Conservation (phyloP, 2,329 filamentous ascomycete species). For the Xylaria sp. region DNA sequence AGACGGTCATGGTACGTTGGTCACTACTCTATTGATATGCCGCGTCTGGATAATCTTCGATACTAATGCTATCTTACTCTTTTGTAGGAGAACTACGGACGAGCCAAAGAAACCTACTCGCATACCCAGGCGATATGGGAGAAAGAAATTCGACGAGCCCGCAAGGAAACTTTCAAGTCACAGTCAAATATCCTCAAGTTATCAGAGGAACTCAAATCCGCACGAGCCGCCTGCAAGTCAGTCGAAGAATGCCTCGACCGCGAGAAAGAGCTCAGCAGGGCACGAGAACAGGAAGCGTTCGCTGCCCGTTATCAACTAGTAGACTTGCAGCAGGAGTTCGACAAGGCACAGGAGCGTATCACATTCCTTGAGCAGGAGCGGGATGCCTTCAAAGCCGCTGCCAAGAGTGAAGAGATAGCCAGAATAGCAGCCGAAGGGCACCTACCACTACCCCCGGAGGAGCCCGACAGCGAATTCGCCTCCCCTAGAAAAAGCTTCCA, state of each 20-base stretch:
- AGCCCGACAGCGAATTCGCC: slow-evolving; percentile 69
- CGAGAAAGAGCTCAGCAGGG: slow-evolving; percentile 70
- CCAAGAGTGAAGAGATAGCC: slow-evolving; percentile 78
- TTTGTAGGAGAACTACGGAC: slow-evolving; percentile 73
- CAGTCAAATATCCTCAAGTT: slow-evolving; percentile 75
- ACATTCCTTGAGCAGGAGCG: slow-evolving; percentile 78
- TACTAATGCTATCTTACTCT: slow-evolving; percentile 26
- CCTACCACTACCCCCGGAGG: slow-evolving; percentile 69
- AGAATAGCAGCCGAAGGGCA: slow-evolving; percentile 77
- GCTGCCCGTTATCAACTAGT: slow-evolving; percentile 73
- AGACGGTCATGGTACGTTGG: slow-evolving; percentile 73
- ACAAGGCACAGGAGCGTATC: slow-evolving; percentile 70
- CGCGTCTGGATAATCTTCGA: neutral
- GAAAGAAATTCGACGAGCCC: slow-evolving; percentile 75
- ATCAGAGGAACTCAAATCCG: slow-evolving; percentile 77
- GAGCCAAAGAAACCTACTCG: slow-evolving; percentile 75
- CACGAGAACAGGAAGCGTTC: slow-evolving; percentile 76
- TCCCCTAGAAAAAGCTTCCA: slow-evolving; percentile 65
- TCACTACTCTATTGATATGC: neutral
- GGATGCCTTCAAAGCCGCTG: slow-evolving; percentile 76
- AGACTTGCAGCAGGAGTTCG: slow-evolving; percentile 73
- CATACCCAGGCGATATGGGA: slow-evolving; percentile 77
- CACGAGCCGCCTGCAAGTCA: slow-evolving; percentile 64
- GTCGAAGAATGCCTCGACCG: slow-evolving; percentile 69
- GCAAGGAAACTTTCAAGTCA: slow-evolving; percentile 81